Conservation (phyloP, 2,329 filamentous ascomycete genomes). For the Aureobasidium pullulans region DNA sequence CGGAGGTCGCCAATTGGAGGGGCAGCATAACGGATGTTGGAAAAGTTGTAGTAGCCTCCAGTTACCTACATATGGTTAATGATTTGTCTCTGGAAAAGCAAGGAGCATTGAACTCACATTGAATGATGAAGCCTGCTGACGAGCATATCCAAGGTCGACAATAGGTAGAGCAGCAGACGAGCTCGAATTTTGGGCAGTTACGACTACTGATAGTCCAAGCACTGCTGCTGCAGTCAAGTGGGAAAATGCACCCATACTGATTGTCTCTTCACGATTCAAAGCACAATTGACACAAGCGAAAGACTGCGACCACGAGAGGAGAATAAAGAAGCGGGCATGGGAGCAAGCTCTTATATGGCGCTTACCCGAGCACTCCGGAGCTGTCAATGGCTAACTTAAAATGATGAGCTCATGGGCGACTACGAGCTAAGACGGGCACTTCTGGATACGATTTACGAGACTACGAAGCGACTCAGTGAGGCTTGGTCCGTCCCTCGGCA, state of each 20-base stretch:
- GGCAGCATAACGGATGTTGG: slow-evolving; percentile 50
- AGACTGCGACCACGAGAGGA: background rate
- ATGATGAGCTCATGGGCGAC: background rate
- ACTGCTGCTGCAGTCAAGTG: background rate
- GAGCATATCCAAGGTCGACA: slow-evolving; percentile 49
- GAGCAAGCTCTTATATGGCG: background rate
- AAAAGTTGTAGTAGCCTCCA: slow-evolving; percentile 32
- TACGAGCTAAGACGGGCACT: background rate
- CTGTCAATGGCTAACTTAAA: background rate
- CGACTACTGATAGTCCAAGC: background rate
- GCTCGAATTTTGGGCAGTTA: slow-evolving; percentile 9
- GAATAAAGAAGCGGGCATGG: background rate
- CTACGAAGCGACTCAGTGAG: background rate
- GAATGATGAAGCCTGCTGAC: slow-evolving; percentile 41
- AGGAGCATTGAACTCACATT: slow-evolving; percentile 30
- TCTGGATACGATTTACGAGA: background rate
- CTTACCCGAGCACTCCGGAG: background rate
- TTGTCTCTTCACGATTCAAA: background rate
- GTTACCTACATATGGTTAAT: slow-evolving; percentile 11
- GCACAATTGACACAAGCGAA: background rate
- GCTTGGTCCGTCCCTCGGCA: background rate
- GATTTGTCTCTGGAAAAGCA: too few species aligned
- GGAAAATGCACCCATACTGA: background rate
- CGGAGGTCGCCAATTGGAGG: slow-evolving; percentile 45
- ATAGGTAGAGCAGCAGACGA: slow-evolving; percentile 27